Evolutionary conservation across 2,329 filamentous ascomycete species (phyloP).

Genomic region (Ophiostoma sp.): DNA sequence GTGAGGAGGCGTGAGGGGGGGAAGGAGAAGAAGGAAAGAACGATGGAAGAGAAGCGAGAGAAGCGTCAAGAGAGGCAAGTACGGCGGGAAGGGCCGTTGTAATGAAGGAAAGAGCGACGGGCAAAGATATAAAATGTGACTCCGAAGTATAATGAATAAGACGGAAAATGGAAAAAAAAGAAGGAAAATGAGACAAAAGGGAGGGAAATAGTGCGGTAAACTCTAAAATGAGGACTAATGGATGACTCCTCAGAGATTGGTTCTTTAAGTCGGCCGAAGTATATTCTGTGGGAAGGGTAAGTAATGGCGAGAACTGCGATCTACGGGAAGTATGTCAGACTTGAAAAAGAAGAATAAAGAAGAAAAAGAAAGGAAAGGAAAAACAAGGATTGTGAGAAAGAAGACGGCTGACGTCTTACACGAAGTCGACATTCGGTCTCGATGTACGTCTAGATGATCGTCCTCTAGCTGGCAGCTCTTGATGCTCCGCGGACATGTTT

Average conservation of each 20-base stretch:
- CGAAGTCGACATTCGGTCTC: background rate
- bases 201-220: background rate
- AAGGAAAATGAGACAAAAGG: background rate
- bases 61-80: background rate
- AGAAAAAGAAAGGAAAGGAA: background rate
- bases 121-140: background rate
- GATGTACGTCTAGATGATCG: background rate
- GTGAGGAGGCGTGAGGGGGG: slow-evolving; percentile 9
- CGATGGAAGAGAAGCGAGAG: slow-evolving; percentile 7
- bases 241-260: background rate
- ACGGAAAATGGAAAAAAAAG: background rate
- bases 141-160: background rate
- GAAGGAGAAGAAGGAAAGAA: slow-evolving; percentile 11
- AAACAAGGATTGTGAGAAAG: background rate
- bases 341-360: background rate
- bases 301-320: background rate
- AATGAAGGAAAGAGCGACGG: slow-evolving; percentile 14
- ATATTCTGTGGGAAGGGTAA: background rate
- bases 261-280: background rate
- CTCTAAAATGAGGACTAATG: background rate
- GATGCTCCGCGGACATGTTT: background rate
- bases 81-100: slow-evolving; percentile 10
- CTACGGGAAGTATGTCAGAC: background rate
- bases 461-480: background rate
- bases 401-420: background rate